phyloP scores from a whole-genome alignment of 257 asterid genomes.

The Gentiana dahurica region DNA sequence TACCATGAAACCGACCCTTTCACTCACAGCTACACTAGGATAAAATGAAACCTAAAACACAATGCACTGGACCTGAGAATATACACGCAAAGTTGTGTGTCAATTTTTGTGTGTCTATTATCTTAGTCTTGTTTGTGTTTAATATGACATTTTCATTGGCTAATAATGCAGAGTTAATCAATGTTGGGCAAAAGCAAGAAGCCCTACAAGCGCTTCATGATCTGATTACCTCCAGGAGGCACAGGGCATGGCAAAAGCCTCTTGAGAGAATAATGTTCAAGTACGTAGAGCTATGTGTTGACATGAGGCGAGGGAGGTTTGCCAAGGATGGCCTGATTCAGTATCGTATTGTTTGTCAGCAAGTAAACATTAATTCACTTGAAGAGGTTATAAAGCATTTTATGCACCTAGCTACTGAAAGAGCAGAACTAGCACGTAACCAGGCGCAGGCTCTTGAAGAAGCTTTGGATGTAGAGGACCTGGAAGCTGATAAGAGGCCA shows the following conservation, averaged over 20 bases:
- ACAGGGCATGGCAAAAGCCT: constrained; percentile 89
- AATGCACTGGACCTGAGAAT: no score
- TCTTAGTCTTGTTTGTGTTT: no score
- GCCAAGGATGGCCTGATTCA: constrained; percentile 96
- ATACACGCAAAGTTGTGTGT: no score
- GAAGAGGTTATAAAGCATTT: constrained; percentile 97
- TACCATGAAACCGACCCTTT: no score
- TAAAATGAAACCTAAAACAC: no score
- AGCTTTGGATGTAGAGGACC: constrained; percentile 82
- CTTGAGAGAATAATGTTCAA: constrained; percentile 84
- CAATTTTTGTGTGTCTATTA: no score
- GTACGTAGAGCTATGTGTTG: constrained; percentile 89
- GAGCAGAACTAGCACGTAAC: constrained; percentile 78
- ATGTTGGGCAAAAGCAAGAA: constrained; percentile 89
- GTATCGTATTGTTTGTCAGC: constrained; percentile 91
- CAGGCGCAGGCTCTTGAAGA: constrained; percentile 84
- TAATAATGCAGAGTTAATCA: constrained; percentile 68
- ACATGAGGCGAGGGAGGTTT: constrained; percentile 91
- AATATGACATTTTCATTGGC: constrained; percentile 1
- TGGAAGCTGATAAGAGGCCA: constrained; percentile 90
- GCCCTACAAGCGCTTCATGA: constrained; percentile 85
- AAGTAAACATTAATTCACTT: constrained; percentile 71
- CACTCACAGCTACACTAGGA: no score
- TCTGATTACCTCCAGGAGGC: constrained; percentile 79
- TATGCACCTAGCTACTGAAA: constrained; percentile 87